Evolutionary conservation across 305 asterid species (phyloP).

Genomic region (Ruellia speciosa): DNA sequence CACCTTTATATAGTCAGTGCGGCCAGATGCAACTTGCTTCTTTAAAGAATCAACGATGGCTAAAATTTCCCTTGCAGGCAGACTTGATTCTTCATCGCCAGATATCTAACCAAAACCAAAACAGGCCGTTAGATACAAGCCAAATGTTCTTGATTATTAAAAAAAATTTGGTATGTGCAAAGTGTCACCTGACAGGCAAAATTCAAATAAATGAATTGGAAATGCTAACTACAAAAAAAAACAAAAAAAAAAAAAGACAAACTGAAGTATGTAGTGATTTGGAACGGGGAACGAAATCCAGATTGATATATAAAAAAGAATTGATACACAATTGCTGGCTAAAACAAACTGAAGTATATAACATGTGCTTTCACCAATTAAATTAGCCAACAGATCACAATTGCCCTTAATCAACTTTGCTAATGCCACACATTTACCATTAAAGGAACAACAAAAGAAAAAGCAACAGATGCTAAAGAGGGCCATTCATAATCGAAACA

Average conservation of each 20-base stretch:
- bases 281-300: background rate
- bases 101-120: conserved; percentile 34
- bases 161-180: background rate
- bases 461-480: conserved; percentile 1
- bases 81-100: conserved; percentile 33
- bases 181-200: too few relatives aligned
- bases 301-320: background rate
- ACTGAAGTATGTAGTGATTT: too few relatives aligned
- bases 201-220: too few relatives aligned
- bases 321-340: background rate
- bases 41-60: conserved; percentile 48
- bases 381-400: conserved; percentile 13
- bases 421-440: background rate
- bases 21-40: conserved; percentile 50
- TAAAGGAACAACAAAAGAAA: background rate
- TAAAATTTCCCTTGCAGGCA: conserved; percentile 35
- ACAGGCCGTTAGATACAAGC: conserved; percentile 11
- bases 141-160: background rate
- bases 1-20: conserved; percentile 61
- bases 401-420: conserved; percentile 7
- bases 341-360: background rate
- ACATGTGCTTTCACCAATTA: conserved; percentile 15
- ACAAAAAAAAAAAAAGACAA: conserved; percentile 3
- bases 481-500: background rate
- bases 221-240: too few relatives aligned